phyloP scores from a whole-genome alignment of 306 rosid species.

The Leucaena leucocephala region DNA sequence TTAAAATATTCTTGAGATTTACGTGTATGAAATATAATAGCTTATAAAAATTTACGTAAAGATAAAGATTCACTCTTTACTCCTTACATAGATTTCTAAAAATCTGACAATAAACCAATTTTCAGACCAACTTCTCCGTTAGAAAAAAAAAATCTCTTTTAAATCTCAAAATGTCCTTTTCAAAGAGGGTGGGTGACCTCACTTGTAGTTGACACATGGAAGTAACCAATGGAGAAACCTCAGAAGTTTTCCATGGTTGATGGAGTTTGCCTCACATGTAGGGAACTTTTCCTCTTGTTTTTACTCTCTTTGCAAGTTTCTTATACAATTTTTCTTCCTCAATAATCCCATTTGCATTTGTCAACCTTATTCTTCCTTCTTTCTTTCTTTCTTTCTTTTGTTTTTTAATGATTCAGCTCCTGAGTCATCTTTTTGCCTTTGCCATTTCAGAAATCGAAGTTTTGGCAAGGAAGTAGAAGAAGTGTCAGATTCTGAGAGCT shows the following conservation, averaged over 20 bases:
- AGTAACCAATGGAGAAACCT: conserved; percentile 39
- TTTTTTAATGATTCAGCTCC: conserved; percentile 19
- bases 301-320: conserved; percentile 10
- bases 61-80: too few species aligned
- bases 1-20: background rate
- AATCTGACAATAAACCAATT: background rate
- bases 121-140: background rate
- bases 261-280: conserved; percentile 57
- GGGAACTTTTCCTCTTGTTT: conserved; percentile 43
- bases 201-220: conserved; percentile 47
- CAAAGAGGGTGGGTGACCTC: conserved; percentile 23
- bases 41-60: background rate
- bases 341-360: conserved; percentile 29
- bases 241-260: conserved; percentile 42
- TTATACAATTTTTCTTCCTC: conserved; percentile 26
- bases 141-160: background rate
- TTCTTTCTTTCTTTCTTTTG: too few species aligned
- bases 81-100: too few species aligned
- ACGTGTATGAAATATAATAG: background rate
- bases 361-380: background rate
- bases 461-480: conserved; percentile 35
- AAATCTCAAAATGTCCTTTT: background rate
- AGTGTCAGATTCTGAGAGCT: conserved; percentile 28
- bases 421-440: conserved; percentile 28
- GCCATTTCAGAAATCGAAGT: conserved; percentile 42